Evolutionary conservation across 108 stramenopile species (phyloP), one percentile per base, ranked within the genome.

Genomic region (Nannochloropsis salina): DNA sequence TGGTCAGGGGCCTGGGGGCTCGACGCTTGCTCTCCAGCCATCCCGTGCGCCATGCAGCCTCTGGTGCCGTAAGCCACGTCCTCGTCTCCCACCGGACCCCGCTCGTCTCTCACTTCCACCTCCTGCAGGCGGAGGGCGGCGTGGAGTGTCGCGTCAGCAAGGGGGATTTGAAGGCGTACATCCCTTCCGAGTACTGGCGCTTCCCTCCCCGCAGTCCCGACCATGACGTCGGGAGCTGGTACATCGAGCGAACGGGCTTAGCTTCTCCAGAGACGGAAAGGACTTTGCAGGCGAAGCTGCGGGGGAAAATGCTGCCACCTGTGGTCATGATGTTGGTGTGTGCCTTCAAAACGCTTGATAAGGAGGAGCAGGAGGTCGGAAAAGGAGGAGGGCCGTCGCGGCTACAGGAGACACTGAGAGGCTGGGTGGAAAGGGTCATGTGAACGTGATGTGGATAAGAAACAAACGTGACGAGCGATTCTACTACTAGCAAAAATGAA

Each of bases 151-250:
- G 61, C 15, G 61, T 74, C n/a, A 74, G 20, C 61, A 74, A 74
- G n/a, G 61, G 61, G 20, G 61, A 74, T 8, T n/a, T 74, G 2
- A 15, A 74, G 61, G 15, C 61, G 20, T 74, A 74, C 8, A 6
- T 74, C 3, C 61, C 61, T 74, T 74, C 61, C 15, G 61, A 74
- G n/a, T 74, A 74, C n/a, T 74, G 61, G 61, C 61, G 61, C 20
- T 74, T 74, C n/a, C 61, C 61, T n/a, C 61, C 61, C n/a, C 61
- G 61, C 20, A 74, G 61, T 74, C 61, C 15, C 20, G 61, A 74
- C n/a, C 61, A 74, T n/a, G 61, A 74, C n/a, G 61, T 74, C 20
- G 61, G 61, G 61, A 74, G 61, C n/a, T 74, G 61, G 61, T 74
- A 74, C 6, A 74, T 74, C 4, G 61, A 74, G 61, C 61, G 61